These are phyloP conservation scores for Pichia sp. DNA, from an alignment of 1,139 yeast genomes.

Conservation along the genomic window DNA sequence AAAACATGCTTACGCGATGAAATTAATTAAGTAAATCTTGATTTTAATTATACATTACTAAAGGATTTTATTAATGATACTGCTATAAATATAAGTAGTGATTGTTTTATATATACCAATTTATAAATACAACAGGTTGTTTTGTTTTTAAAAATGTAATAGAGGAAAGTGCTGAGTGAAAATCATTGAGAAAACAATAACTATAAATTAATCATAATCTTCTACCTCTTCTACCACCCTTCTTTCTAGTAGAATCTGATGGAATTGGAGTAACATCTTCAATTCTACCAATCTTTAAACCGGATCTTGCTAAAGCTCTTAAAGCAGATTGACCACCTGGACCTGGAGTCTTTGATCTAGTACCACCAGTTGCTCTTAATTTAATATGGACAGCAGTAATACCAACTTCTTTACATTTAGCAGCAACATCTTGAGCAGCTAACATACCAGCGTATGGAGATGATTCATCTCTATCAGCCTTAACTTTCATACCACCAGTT, in stretches of 20 bases:
- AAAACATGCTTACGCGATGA: too few species aligned
- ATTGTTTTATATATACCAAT: constrained; percentile 4
- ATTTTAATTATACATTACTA: constrained; percentile 7
- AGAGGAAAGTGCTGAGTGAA: not conserved
- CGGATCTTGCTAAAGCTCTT: constrained; percentile 99
- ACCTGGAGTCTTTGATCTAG: constrained; percentile 99
- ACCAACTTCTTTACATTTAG: constrained; percentile 98
- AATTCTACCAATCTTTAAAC: constrained; percentile 99
- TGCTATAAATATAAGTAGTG: constrained; percentile 3
- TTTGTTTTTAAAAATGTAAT: constrained; percentile 4
- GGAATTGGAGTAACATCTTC: constrained; percentile 99
- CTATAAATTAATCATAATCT: constrained; percentile 60
- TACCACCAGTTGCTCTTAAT: constrained; percentile 99
- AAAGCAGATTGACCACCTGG: constrained; percentile 99
- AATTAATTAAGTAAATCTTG: not conserved
- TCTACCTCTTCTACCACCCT: constrained; percentile 99
- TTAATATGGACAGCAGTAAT: constrained; percentile 99
- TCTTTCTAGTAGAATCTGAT: constrained; percentile 99
- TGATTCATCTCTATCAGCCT: constrained; percentile 99
- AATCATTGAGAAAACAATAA: not conserved
- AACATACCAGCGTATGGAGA: constrained; percentile 99
- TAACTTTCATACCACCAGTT: constrained; percentile 99
- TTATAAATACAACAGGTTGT: constrained; percentile 5
- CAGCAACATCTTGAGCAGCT: constrained; percentile 99
- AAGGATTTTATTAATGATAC: constrained; percentile 11